phyloP scores from a whole-genome alignment of 768 basidiomycete genomes.

The Leccinum aurantiacum region DNA sequence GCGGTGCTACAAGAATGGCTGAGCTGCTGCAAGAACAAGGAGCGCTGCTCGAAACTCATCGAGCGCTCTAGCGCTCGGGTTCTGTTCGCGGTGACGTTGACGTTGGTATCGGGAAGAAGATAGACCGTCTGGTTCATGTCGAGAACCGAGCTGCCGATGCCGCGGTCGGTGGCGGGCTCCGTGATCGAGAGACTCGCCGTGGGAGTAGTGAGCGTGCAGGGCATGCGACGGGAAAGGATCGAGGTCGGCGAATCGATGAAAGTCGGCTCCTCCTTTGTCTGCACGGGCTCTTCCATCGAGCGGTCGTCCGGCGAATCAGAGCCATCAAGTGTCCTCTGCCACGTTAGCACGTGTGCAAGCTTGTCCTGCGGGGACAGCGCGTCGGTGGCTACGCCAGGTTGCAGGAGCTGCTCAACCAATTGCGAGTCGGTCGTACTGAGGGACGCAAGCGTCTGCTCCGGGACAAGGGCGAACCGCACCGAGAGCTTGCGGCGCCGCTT shows the following conservation, averaged over 20 bases:
- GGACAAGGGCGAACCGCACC: slow-evolving; percentile 31
- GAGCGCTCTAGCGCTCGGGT: slow-evolving; percentile 41
- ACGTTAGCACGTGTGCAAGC: slow-evolving; percentile 27
- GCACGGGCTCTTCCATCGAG: slow-evolving; percentile 32
- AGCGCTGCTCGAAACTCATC: slow-evolving; percentile 54
- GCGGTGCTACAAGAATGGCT: slow-evolving; percentile 33
- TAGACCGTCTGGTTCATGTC: slow-evolving; percentile 29
- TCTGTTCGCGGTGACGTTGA: slow-evolving; percentile 8
- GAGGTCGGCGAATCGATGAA: background rate
- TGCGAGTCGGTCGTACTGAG: slow-evolving; percentile 48
- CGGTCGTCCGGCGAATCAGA: slow-evolving; percentile 30
- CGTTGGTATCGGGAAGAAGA: slow-evolving; percentile 18
- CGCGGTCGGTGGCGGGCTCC: slow-evolving; percentile 35
- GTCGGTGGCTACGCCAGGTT: slow-evolving; percentile 41
- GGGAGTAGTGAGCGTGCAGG: slow-evolving; percentile 53
- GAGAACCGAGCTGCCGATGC: slow-evolving; percentile 24
- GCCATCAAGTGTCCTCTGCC: slow-evolving; percentile 36
- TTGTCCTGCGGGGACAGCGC: slow-evolving; percentile 26
- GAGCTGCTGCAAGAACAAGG: slow-evolving; percentile 49
- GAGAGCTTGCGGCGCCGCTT: slow-evolving; percentile 28
- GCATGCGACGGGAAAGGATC: slow-evolving; percentile 46
- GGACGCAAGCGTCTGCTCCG: slow-evolving; percentile 48
- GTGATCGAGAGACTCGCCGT: slow-evolving; percentile 37
- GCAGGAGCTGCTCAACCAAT: slow-evolving; percentile 45
- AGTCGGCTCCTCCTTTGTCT: slow-evolving; percentile 2